Evolutionary conservation across 805 yeast genomes (phyloP).

Genomic region (Metschnikowia similis): DNA sequence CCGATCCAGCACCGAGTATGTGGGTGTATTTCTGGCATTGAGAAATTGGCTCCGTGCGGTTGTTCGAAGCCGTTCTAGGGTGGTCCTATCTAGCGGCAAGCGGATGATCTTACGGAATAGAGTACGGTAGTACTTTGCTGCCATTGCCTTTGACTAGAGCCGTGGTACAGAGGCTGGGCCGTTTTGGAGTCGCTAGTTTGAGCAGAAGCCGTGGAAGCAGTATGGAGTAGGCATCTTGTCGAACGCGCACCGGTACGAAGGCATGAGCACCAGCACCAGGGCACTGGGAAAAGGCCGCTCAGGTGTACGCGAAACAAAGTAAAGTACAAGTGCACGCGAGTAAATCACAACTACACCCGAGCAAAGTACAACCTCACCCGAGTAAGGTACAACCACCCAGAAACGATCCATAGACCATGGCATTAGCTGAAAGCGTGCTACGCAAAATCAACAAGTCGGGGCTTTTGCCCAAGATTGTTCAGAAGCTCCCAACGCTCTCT

Average conservation of each 20-base stretch:
- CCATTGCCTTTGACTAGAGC: neutral
- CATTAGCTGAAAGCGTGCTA: slow-evolving; percentile 40
- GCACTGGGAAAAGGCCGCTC: neutral
- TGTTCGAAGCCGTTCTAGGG: slow-evolving; percentile 10
- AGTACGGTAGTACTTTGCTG: slow-evolving; percentile 18
- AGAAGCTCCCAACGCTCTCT: slow-evolving; percentile 31
- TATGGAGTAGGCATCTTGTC: no score
- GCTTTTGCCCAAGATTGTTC: slow-evolving; percentile 32
- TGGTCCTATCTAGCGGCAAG: slow-evolving; percentile 26
- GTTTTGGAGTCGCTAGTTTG: neutral
- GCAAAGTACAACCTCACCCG: no score
- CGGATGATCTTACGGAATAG: slow-evolving; percentile 23
- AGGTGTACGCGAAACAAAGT: neutral
- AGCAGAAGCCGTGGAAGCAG: neutral
- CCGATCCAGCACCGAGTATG: slow-evolving; percentile 12
- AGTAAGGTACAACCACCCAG: neutral
- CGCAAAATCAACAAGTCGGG: slow-evolving; percentile 39
- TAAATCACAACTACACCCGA: no score
- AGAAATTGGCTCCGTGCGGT: slow-evolving; percentile 14
- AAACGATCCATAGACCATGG: slow-evolving; percentile 25
- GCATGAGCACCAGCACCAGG: neutral
- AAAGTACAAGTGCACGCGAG: neutral
- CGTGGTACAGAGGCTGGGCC: neutral
- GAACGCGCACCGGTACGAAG: neutral
- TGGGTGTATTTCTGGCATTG: slow-evolving; percentile 6